phyloP scores from a whole-genome alignment of 2,329 filamentous ascomycete genomes.

The Mycocentrospora acerina region DNA sequence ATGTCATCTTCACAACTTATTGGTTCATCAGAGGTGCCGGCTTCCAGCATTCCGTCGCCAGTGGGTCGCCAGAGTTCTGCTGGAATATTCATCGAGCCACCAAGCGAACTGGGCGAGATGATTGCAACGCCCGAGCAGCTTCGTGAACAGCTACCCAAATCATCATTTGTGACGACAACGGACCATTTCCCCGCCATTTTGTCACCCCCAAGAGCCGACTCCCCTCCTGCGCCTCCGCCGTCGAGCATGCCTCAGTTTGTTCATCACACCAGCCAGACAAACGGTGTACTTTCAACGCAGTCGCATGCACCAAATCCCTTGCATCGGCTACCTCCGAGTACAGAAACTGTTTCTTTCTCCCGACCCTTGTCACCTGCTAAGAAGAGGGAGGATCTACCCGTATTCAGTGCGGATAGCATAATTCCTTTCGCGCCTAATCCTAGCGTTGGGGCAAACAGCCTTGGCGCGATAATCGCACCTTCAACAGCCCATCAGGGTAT shows the following conservation, averaged over 20 bases:
- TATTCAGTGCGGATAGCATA: constrained; percentile 48
- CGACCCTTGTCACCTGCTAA: constrained; percentile 31
- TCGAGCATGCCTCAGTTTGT: constrained; percentile 35
- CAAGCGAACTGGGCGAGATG: constrained; percentile 32
- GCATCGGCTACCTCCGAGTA: constrained; percentile 38
- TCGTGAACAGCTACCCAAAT: constrained; percentile 38
- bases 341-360: constrained; percentile 11
- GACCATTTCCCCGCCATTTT: constrained; percentile 21
- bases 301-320: constrained; percentile 19
- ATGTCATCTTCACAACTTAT: no score
- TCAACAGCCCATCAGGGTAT: not conserved
- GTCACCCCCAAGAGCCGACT: constrained; percentile 38
- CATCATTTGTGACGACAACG: constrained; percentile 29
- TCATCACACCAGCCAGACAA: constrained; percentile 29
- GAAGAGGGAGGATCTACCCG: constrained; percentile 49
- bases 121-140: constrained; percentile 38
- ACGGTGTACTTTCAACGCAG: constrained; percentile 12
- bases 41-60: not conserved
- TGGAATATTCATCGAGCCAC: constrained; percentile 25
- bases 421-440: constrained; percentile 36
- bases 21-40: not conserved
- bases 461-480: not conserved
- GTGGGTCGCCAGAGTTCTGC: constrained; percentile 18
- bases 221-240: constrained; percentile 41
- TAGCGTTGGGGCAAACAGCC: not conserved